Percentiles rank a stretch among this genome's conserved stretches.
Conservation (phyloP, 176 grass and related monocot genomes). For the Oryza punctata region DNA sequence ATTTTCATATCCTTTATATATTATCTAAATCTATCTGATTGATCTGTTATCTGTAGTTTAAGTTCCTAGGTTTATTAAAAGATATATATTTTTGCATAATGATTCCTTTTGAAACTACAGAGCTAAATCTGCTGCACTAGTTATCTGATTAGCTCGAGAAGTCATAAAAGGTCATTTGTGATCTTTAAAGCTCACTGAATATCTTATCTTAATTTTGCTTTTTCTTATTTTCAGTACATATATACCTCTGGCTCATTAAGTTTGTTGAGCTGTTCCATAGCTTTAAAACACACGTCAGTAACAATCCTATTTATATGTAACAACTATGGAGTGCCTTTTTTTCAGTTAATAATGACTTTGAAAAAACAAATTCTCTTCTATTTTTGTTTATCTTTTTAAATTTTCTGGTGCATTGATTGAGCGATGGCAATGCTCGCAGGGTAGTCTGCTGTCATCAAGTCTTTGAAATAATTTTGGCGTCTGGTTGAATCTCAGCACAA, state of each 20-base stretch:
- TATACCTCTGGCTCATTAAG: neutral
- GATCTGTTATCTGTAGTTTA: neutral
- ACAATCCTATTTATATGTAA: neutral
- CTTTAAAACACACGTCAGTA: neutral
- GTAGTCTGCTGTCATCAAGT: slow-evolving; percentile 61
- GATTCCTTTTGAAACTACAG: neutral
- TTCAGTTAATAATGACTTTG: neutral
- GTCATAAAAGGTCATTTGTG: neutral
- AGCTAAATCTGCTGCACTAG: neutral
- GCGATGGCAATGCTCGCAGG: slow-evolving; percentile 64
- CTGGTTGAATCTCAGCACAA: slow-evolving; percentile 42
- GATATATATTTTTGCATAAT: neutral
- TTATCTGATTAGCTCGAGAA: slow-evolving; percentile 6
- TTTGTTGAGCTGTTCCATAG: neutral
- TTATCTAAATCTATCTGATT: slow-evolving; percentile 15
- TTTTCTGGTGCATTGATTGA: slow-evolving; percentile 51
- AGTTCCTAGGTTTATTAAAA: neutral
- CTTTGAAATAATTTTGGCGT: slow-evolving; percentile 55
- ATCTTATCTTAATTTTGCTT: neutral
- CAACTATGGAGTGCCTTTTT: neutral
- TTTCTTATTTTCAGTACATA: neutral
- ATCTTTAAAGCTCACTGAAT: neutral
- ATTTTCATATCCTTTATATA: neutral
- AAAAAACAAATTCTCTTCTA: neutral
- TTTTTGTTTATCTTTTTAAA: slow-evolving; percentile 7